These are phyloP conservation scores for Xylariaceae sp. DNA, from an alignment of 2,329 filamentous ascomycete genomes.

Conservation along the genomic window DNA sequence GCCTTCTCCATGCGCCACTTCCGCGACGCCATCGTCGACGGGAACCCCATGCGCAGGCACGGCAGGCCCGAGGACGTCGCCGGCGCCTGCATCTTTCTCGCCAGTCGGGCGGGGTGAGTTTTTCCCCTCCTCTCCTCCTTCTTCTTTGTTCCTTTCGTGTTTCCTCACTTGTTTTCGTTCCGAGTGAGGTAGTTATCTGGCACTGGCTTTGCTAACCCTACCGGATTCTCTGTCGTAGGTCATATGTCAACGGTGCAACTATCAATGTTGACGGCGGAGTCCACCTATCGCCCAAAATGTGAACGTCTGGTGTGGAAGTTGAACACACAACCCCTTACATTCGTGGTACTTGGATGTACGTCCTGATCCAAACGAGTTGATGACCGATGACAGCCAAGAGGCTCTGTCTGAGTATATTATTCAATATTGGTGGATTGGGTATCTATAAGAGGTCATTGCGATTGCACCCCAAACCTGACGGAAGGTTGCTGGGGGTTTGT, in stretches of 20 bases:
- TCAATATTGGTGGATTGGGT: constrained; percentile 4
- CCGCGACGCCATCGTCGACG: constrained; percentile 47
- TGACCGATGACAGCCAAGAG: background rate
- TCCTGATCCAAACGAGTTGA: too few species aligned
- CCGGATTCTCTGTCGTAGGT: constrained; percentile 22
- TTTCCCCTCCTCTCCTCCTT: background rate
- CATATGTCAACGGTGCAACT: constrained; percentile 60
- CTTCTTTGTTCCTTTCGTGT: too few species aligned
- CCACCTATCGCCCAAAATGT: constrained; percentile 42
- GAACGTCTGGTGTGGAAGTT: constrained; percentile 14
- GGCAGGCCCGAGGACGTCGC: constrained; percentile 64
- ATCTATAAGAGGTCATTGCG: too few species aligned
- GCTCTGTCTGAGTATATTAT: background rate
- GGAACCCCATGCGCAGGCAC: constrained; percentile 61
- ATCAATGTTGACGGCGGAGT: constrained; percentile 58
- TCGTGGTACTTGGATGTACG: too few species aligned
- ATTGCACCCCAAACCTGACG: too few species aligned
- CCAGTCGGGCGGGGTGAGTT: constrained; percentile 56
- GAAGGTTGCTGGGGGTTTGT: background rate
- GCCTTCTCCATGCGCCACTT: constrained; percentile 51
- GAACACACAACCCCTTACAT: too few species aligned
- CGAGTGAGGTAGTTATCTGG: too few species aligned
- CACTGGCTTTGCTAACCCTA: too few species aligned
- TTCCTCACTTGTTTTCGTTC: too few species aligned
- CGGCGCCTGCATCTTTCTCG: constrained; percentile 65